A percentile compares a stretch with the other conserved stretches of the same genome.
Evolutionary conservation across 1,139 yeast genomes (phyloP).

Genomic region (Geotrichum aggregatum): DNA sequence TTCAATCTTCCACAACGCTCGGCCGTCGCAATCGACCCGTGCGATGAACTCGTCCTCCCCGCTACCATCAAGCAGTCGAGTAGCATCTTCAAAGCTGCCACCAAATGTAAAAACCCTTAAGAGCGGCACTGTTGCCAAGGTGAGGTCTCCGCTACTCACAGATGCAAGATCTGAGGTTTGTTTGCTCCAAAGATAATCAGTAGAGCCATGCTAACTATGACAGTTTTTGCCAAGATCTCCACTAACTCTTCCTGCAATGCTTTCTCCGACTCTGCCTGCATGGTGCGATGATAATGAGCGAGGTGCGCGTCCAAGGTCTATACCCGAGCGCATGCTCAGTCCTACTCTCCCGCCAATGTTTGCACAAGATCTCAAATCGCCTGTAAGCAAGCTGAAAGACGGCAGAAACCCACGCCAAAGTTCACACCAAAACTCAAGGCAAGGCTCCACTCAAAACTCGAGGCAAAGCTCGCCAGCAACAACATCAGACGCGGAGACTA

Average conservation of each 20-base stretch:
- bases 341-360: conserved; percentile 31
- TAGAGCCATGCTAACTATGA: not conserved
- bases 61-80: not conserved
- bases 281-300: conserved; percentile 13
- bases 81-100: conserved; percentile 2
- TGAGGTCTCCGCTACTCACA: conserved; percentile 2
- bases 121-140: not conserved
- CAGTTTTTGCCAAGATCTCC: conserved; percentile 5
- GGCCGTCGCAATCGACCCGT: conserved; percentile 3
- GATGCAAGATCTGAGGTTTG: conserved; percentile 12
- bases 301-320: not conserved
- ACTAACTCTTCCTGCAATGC: conserved; percentile 14
- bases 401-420: conserved; percentile 2
- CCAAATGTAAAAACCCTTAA: not conserved
- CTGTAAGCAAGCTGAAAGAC: conserved; percentile 10
- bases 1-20: conserved; percentile 1
- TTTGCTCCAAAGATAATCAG: not conserved
- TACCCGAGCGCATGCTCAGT: not conserved
- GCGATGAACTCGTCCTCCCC: conserved; percentile 4
- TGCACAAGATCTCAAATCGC: conserved; percentile 20
- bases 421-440: too few species aligned
- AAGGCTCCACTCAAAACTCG: conserved; percentile 4
- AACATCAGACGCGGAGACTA: conserved; percentile 3
- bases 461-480: conserved; percentile 9
- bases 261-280: conserved; percentile 17